A percentile compares a stretch with the other conserved stretches of the same genome.
These are phyloP conservation scores for Lactarius hatsudake DNA, from an alignment of 768 basidiomycete species.

Conservation along the genomic window DNA sequence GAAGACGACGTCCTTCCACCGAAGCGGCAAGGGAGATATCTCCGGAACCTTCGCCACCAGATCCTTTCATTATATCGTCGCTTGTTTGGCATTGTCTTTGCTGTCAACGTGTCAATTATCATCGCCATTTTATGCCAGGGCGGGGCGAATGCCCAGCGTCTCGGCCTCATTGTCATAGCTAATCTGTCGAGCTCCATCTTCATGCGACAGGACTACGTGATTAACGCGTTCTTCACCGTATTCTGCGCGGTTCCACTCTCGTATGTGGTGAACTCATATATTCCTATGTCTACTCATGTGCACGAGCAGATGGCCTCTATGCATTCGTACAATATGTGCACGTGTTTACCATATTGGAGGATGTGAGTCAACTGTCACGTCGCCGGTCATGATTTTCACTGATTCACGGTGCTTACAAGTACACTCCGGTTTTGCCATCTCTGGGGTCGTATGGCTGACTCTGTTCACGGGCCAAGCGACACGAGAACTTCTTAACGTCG, in stretches of 20 bases:
- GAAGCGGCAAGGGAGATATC: slow-evolving; percentile 46
- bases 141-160: slow-evolving; percentile 34
- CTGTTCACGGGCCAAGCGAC: slow-evolving; percentile 52
- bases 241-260: slow-evolving; percentile 49
- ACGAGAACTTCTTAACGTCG: slow-evolving; percentile 42
- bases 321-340: slow-evolving; percentile 51
- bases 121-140: slow-evolving; percentile 39
- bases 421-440: slow-evolving; percentile 57
- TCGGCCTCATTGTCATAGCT: slow-evolving; percentile 40
- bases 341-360: slow-evolving; percentile 61
- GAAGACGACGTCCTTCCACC: slow-evolving; percentile 48
- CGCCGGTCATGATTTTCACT: not conserved
- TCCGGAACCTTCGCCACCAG: slow-evolving; percentile 54
- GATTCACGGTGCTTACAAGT: slow-evolving; percentile 29
- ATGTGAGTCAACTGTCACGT: slow-evolving; percentile 29
- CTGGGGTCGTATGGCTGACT: slow-evolving; percentile 52
- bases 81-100: slow-evolving; percentile 53
- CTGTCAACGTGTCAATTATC: slow-evolving; percentile 48
- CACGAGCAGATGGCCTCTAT: slow-evolving; percentile 49
- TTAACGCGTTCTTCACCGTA: slow-evolving; percentile 55
- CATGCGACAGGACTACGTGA: slow-evolving; percentile 51
- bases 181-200: slow-evolving; percentile 47
- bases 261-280: slow-evolving; percentile 38
- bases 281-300: slow-evolving; percentile 11
- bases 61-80: slow-evolving; percentile 55